Evolutionary conservation across 208 protist genomes (phyloP), one percentile per base, ranked within the genome.

Genomic region (Wallacemonas sp.): DNA sequence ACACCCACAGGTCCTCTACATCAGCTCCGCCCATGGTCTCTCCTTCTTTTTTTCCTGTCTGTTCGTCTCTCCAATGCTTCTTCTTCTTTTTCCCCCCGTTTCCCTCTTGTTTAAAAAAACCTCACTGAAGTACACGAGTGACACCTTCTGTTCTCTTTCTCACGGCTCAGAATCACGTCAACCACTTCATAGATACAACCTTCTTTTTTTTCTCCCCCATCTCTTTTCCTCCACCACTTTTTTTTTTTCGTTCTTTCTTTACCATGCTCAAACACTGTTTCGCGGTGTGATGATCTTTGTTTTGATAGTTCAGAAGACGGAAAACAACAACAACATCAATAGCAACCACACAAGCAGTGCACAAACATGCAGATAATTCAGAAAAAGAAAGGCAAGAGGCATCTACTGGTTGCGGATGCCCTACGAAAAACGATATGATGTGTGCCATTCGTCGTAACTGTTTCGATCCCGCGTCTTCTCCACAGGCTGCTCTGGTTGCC

Each of bases 191-290:
- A 34, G 29, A 38, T 62, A 24, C 14, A n/a, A 39, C 5, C 48
- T 27, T 57, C 17, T 46, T 63, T 71, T 57, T 12, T 65, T 56
- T 47, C 39, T 44, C 49, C 16, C 58, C 36, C 48, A 64, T 44
- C 71, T 52, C 38, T 33, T 70, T 27, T 61, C 30, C 17, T 44
- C 62, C 43, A 5, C 43, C 6, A 17, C 4, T 44, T 38, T 48
- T 34, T 39, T 55, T 8, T 55, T 26, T 17, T 39, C 30, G 2
- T 9, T 55, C 23, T 5, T 3, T 32, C 47, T 1, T 47, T 3
- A 38, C 4, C 34, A 38, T 4, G 12, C 4, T 16, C 4, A 38
- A 38, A 38, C 12, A 38, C 4, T 38, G 12, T 19, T 41, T 41
- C 9, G 36, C 36, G 36, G 14, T 14, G 14, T 14, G 36, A 41